These are phyloP conservation scores for Ophiostoma quercus DNA, from an alignment of 2,329 filamentous ascomycete species.

Conservation along the genomic window DNA sequence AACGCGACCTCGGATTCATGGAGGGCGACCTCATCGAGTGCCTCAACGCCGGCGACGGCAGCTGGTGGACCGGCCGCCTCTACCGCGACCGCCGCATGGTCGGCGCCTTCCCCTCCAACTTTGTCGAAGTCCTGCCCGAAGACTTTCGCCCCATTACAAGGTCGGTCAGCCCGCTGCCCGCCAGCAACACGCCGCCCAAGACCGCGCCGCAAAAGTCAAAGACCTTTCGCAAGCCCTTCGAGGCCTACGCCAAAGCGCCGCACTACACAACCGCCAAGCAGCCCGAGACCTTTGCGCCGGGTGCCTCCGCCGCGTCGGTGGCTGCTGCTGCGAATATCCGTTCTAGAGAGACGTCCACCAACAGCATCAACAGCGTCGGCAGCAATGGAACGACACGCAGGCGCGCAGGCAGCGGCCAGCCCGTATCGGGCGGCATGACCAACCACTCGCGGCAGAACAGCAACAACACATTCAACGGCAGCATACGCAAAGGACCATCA, in stretches of 20 bases:
- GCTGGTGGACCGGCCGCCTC: conserved; percentile 95
- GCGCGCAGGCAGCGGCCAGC: neutral
- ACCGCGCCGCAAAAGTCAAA: conserved; percentile 55
- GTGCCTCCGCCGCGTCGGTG: conserved; percentile 20
- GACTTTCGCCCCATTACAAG: conserved; percentile 71
- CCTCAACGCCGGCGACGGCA: conserved; percentile 92
- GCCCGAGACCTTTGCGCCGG: conserved; percentile 51
- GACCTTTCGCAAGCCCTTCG: conserved; percentile 61
- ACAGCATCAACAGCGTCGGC: conserved; percentile 33
- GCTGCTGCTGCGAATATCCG: conserved; percentile 10
- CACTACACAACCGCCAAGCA: conserved; percentile 61
- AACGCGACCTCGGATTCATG: conserved; percentile 91
- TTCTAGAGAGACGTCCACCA: conserved; percentile 41
- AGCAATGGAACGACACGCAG: conserved; percentile 20
- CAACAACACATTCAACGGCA: conserved; percentile 23
- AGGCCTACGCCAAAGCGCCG: conserved; percentile 61
- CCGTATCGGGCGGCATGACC: neutral
- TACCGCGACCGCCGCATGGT: conserved; percentile 85
- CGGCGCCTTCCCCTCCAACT: conserved; percentile 94
- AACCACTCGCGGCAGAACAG: conserved; percentile 22
- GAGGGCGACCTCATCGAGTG: conserved; percentile 98
- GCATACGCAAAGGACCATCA: neutral
- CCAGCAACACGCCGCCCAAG: conserved; percentile 49
- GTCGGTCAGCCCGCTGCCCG: conserved; percentile 56
- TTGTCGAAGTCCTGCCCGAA: conserved; percentile 83